Percentiles rank a stretch among this genome's conserved stretches.
phyloP scores from a whole-genome alignment of 192 early-diverging fungal species.

The Lobosporangium transversale region DNA sequence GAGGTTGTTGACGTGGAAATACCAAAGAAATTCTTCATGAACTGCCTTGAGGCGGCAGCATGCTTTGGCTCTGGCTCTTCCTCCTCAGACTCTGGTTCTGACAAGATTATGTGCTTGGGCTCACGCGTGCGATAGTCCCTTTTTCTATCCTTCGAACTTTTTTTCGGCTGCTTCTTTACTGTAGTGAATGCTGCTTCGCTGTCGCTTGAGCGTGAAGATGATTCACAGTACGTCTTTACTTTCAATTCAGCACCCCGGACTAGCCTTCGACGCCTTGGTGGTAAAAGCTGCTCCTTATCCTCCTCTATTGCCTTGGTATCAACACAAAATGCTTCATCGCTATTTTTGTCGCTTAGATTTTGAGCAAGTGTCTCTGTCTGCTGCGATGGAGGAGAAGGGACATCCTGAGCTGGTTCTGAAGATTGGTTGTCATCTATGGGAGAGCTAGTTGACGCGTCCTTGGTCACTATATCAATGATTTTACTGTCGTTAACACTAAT shows the following conservation, averaged over 20 bases:
- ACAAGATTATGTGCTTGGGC: no score
- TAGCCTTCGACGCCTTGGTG: slow-evolving; percentile 13
- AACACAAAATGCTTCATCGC: neutral
- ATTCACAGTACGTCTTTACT: slow-evolving; percentile 5
- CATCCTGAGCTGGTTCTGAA: no score
- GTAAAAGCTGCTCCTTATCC: neutral
- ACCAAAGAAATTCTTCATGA: slow-evolving; percentile 14
- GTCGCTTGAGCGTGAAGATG: neutral
- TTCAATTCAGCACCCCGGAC: slow-evolving; percentile 7
- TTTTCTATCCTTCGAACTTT: neutral
- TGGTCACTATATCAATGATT: neutral
- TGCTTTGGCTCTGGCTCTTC: slow-evolving; percentile 8
- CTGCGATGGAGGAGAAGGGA: no score
- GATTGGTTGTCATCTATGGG: no score
- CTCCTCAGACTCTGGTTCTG: slow-evolving; percentile 4
- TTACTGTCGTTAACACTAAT: neutral
- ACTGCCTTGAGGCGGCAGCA: neutral
- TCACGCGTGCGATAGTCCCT: no score
- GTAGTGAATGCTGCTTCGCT: neutral
- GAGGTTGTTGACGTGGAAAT: neutral
- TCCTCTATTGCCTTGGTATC: neutral
- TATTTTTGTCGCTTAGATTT: neutral
- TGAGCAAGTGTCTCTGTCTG: no score
- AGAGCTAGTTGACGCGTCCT: no score
- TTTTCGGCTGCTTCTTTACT: neutral